Evolutionary conservation across 768 basidiomycete genomes (phyloP), one percentile per base, ranked within the genome.

Genomic region (Tremella mesenterica): DNA sequence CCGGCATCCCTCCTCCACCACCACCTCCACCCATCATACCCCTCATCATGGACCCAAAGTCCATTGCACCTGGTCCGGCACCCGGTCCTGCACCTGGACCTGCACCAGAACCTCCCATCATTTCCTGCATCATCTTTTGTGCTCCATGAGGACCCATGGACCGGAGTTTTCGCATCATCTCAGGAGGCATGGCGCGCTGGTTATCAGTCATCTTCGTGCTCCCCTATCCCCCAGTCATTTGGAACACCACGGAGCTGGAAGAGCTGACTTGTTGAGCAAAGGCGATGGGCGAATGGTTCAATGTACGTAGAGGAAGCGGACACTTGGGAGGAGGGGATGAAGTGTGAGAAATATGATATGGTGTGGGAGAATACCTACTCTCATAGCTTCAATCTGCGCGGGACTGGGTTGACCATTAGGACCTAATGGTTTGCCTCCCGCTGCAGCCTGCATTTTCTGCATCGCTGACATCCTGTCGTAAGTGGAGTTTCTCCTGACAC

Each of bases 381-480:
- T 86, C 83, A 96, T 89, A 3, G 88, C 88, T 68, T 88, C 84
- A 65, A 96, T 89, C 71, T 96, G 93, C 7, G 87, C 85, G 26
- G 88, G 86, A 4, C 87, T 87, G 6, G 93, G 88, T 83, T 85
- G 87, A 36, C 88, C 90, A 62, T 84, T 86, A 8, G 81, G 80
- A 47, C 91, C 88, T 31, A 88, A 81, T 23, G 89, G 88, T 53
- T 88, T 85, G 3, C 89, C 87, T 30, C 88, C 85, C 41, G 81
- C 82, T 5, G 86, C 88, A 36, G 79, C 77, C 73, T 91, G 89
- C 85, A 96, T 85, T 73, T 93, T 95, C 74, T 92, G 88, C 78
- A 91, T 85, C 3, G 88, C 82, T 65, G 84, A 83, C 45, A 90
- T 75, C 85, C 83, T 85, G n/a, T n/a, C n/a, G n/a, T n/a, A n/a